Percentiles rank a stretch among this genome's conserved stretches.
Evolutionary conservation across 2,329 filamentous ascomycete genomes (phyloP).

Genomic region (Colletotrichum chrysophilum): DNA sequence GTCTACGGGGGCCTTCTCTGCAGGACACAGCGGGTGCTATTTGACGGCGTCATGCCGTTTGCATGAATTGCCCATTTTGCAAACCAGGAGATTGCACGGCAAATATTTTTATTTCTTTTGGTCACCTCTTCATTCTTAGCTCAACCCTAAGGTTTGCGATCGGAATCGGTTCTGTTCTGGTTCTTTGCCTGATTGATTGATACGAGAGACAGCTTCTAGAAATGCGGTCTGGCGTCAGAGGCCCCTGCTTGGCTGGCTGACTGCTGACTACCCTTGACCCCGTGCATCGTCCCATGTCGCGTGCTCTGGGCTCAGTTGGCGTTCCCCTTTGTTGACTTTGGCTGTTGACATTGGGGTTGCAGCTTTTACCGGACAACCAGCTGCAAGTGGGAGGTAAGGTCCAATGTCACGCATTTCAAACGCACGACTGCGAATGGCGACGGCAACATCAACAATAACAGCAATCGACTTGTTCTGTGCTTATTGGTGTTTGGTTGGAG

Average conservation of each 20-base stretch:
- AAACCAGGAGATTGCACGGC: not conserved
- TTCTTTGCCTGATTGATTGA: not conserved
- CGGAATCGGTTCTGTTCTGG: not conserved
- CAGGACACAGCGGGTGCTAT: not conserved
- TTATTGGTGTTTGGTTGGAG: not conserved
- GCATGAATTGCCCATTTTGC: constrained; percentile 12
- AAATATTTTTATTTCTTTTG: not conserved
- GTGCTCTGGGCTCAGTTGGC: not conserved
- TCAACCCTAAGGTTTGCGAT: not conserved
- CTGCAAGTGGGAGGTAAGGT: not conserved
- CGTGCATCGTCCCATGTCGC: constrained; percentile 21
- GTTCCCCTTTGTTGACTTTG: constrained; percentile 15
- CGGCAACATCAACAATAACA: not conserved
- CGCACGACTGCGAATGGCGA: not conserved
- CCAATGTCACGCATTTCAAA: not conserved
- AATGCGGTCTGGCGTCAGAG: constrained; percentile 9
- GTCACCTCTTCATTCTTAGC: not conserved
- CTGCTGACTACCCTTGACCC: not conserved
- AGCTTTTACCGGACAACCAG: constrained; percentile 11
- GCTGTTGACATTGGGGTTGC: constrained; percentile 9
- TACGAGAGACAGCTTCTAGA: not conserved
- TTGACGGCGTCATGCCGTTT: constrained; percentile 10
- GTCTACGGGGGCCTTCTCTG: not conserved
- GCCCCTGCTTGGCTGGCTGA: not conserved
- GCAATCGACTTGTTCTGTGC: not conserved